Base-by-base conservation (phyloP, 1,284 basidiomycete genomes). In the Calocybe gambosa region DNA sequence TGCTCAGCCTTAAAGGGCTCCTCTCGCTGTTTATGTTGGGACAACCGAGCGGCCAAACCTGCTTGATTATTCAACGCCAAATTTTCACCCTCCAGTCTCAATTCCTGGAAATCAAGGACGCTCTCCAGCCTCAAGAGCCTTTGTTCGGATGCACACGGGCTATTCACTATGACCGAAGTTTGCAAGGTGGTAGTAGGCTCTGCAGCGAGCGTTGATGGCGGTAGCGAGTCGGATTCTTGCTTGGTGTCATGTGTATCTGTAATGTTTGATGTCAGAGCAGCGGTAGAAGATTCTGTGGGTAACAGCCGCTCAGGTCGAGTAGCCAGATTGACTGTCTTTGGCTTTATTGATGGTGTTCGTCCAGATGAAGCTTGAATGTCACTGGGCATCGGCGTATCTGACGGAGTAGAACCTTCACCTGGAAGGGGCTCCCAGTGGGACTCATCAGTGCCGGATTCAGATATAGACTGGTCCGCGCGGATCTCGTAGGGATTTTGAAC, bases 401-500 rank as follows among this genome's bases (percentile, higher is more conserved):
- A 43, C 13, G 45, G 19, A 9, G 34, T n/a, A 29, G 42, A 40
- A 28, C 46, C 49, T 28, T 45, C 42, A 10, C 44, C 56, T 18
- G 53, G 50, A 19, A 57, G 40, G 8, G 53, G 54, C 20, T 55
- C 51, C 51, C 52, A 55, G 9, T 53, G 50, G 16, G 39, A 37
- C 33, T 7, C 15, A 33, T 39, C 21, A 26, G 42, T 37, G 1
- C 43, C 46, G 33, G 53, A 42, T 45, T 53, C 39, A 40, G 49
- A 47, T 25, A 43, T 13, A 13, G 35, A 35, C 13, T 43, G 28
- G 2, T 23, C 29, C 12, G 44, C 38, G 10, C 9, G 2, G 41
- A 16, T 39, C 37, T 65, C 63, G 43, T 56, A 62, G 19, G 65
- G 64, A 47, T 62, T 65, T 1, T 52, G 59, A n/a, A 55, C 25